Percentiles rank a stretch among this genome's conserved stretches.
phyloP scores from a whole-genome alignment of 2,329 filamentous ascomycete species.

The Aureobasidium uvarum region DNA sequence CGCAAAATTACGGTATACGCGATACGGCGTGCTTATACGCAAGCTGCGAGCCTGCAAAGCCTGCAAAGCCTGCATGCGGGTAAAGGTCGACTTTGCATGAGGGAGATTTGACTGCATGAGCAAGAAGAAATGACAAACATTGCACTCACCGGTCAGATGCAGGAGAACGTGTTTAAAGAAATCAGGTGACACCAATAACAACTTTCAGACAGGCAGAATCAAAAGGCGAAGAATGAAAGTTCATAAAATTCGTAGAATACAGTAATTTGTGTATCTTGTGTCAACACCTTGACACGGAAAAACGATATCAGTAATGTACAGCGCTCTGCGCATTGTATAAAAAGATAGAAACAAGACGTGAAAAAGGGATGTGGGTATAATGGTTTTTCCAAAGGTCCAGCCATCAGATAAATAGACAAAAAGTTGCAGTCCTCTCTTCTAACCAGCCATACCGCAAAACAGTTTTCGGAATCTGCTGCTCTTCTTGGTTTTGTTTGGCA shows the following conservation, averaged over 20 bases:
- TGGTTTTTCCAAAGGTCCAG: background rate
- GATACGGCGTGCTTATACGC: too few species aligned
- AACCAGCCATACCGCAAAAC: slow-evolving; percentile 22
- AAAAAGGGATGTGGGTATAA: background rate
- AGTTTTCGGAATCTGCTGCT: slow-evolving; percentile 4
- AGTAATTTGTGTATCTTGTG: background rate
- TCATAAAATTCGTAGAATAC: background rate
- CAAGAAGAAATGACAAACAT: background rate
- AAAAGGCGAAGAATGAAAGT: background rate
- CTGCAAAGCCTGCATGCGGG: background rate
- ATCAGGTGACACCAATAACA: too few species aligned
- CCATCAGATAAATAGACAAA: background rate
- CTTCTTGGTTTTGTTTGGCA: background rate
- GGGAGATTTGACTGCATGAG: background rate
- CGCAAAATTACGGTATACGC: too few species aligned
- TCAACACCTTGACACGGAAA: background rate
- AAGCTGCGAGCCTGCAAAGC: too few species aligned
- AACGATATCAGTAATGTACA: background rate
- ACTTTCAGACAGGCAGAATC: too few species aligned
- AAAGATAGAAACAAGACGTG: background rate
- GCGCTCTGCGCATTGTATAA: background rate
- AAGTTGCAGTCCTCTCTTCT: slow-evolving; percentile 5
- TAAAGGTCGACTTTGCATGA: too few species aligned
- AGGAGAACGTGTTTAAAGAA: too few species aligned
- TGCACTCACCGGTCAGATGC: background rate